A percentile compares a stretch with the other conserved stretches of the same genome.
These are phyloP conservation scores for Alternaria arbusti DNA, from an alignment of 2,329 filamentous ascomycete species.

Conservation along the genomic window DNA sequence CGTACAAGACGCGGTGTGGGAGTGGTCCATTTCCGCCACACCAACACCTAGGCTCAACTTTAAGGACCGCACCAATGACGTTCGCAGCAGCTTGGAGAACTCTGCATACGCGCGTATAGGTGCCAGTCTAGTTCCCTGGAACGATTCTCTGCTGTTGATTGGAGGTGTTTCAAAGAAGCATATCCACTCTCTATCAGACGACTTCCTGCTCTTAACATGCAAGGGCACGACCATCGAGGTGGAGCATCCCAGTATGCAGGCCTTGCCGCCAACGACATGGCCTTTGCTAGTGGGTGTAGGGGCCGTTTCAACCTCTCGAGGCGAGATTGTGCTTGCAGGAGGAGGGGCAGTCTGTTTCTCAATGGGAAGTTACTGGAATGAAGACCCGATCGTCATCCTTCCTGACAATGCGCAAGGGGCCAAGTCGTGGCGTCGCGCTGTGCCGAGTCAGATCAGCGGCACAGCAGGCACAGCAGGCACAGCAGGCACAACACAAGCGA, in stretches of 20 bases:
- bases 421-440: slow-evolving; percentile 24
- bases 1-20: slow-evolving; percentile 64
- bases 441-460: slow-evolving; percentile 14
- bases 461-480: slow-evolving; percentile 13
- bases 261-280: slow-evolving; percentile 47
- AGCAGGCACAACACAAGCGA: slow-evolving; percentile 10
- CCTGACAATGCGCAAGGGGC: slow-evolving; percentile 16
- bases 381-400: slow-evolving; percentile 32
- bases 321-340: slow-evolving; percentile 69
- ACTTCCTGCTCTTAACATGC: slow-evolving; percentile 36
- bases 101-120: slow-evolving; percentile 56
- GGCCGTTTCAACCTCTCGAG: slow-evolving; percentile 54
- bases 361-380: slow-evolving; percentile 85
- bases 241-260: slow-evolving; percentile 24
- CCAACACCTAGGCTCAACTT: slow-evolving; percentile 35
- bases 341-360: slow-evolving; percentile 90
- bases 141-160: slow-evolving; percentile 57
- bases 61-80: slow-evolving; percentile 36
- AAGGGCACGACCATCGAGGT: slow-evolving; percentile 26
- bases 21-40: slow-evolving; percentile 62
- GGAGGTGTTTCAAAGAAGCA: slow-evolving; percentile 56
- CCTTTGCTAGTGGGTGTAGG: slow-evolving; percentile 77
- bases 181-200: slow-evolving; percentile 33
- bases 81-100: slow-evolving; percentile 22
- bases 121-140: slow-evolving; percentile 56